Evolutionary conservation across 2,329 filamentous ascomycete species (phyloP).

Genomic region (Lasiodiplodia sp.): DNA sequence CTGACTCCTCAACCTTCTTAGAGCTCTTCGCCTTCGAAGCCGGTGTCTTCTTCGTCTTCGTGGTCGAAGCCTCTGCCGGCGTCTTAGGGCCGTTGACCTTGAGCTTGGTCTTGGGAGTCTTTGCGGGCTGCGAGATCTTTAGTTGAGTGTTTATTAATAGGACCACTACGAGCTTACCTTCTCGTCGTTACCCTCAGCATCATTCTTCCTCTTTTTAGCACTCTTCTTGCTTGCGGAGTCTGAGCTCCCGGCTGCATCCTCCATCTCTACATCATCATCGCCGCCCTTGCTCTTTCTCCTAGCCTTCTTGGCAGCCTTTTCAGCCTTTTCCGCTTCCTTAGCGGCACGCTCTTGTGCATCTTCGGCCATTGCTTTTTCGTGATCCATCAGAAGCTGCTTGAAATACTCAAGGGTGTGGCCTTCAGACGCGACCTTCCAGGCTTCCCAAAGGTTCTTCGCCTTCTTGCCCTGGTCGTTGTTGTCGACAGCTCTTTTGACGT

Average conservation of each 20-base stretch:
- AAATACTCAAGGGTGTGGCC: slow-evolving; percentile 80
- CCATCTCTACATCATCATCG: slow-evolving; percentile 49
- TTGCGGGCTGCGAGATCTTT: slow-evolving; percentile 49
- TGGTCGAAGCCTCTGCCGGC: slow-evolving; percentile 41
- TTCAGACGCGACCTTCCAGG: slow-evolving; percentile 81
- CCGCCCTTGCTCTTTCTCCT: slow-evolving; percentile 49
- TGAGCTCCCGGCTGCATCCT: slow-evolving; percentile 47
- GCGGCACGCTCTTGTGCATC: slow-evolving; percentile 72
- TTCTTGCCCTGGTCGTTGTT: slow-evolving; percentile 75
- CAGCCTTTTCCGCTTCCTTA: slow-evolving; percentile 65
- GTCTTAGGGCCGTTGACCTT: slow-evolving; percentile 52
- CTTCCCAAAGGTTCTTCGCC: slow-evolving; percentile 78
- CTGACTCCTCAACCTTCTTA: slow-evolving; percentile 64
- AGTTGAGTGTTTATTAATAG: neutral
- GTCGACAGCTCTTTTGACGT: slow-evolving; percentile 74
- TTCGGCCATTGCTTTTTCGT: slow-evolving; percentile 62
- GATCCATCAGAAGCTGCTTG: slow-evolving; percentile 75
- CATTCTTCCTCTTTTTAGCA: slow-evolving; percentile 79
- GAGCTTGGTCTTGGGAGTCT: slow-evolving; percentile 59
- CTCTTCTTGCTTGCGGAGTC: slow-evolving; percentile 47
- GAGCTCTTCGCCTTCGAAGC: slow-evolving; percentile 55
- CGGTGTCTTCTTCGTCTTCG: slow-evolving; percentile 48
- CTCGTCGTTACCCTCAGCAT: slow-evolving; percentile 66
- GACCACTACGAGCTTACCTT: slow-evolving; percentile 53
- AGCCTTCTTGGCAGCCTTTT: slow-evolving; percentile 53